A percentile compares a stretch with the other conserved stretches of the same genome.
Evolutionary conservation across 768 basidiomycete genomes (phyloP).

Genomic region (Solioccasus polychromus): DNA sequence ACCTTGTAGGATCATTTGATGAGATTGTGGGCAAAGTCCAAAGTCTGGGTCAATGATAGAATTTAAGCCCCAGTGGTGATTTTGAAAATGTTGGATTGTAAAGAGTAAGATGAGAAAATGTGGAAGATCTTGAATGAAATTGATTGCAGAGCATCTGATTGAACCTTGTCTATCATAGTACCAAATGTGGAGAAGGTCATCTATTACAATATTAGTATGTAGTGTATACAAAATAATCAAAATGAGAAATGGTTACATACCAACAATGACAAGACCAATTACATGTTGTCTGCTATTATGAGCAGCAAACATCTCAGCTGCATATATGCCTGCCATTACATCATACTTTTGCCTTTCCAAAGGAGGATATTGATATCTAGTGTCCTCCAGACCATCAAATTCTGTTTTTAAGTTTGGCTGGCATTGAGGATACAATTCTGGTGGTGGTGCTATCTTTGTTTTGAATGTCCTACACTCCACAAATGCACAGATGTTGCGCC

Average conservation of each 20-base stretch:
- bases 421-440: background rate
- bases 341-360: too few relatives aligned
- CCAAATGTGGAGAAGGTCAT: conserved; percentile 2
- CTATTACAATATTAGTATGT: background rate
- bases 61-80: conserved; percentile 10
- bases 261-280: background rate
- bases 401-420: too few relatives aligned
- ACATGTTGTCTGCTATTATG: background rate
- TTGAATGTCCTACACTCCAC: background rate
- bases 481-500: background rate
- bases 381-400: too few relatives aligned
- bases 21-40: background rate
- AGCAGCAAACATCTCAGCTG: background rate
- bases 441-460: background rate
- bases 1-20: background rate
- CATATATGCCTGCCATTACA: background rate
- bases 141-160: conserved; percentile 8
- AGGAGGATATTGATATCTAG: too few relatives aligned
- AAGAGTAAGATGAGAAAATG: conserved; percentile 7
- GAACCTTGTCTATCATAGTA: background rate
- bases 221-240: background rate
- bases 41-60: background rate
- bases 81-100: conserved; percentile 6
- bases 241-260: background rate
- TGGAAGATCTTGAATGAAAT: conserved; percentile 13